Percentiles rank a stretch among this genome's conserved stretches.
Evolutionary conservation across 768 basidiomycete species (phyloP).

Genomic region (Tricholoma matsutake): DNA sequence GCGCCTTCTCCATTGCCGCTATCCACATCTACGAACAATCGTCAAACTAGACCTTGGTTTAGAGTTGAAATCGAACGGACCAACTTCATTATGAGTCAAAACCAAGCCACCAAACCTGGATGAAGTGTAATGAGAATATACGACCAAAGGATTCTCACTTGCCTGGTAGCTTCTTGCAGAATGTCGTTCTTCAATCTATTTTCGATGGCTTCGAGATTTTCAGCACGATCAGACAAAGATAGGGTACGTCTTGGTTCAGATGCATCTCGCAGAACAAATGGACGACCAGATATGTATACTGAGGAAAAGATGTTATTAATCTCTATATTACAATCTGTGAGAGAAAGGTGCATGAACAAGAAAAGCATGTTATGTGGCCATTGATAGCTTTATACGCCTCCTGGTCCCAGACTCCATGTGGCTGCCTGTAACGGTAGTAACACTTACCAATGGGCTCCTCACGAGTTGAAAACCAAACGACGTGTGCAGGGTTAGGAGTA

Average conservation of each 20-base stretch:
- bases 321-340: constrained; percentile 1
- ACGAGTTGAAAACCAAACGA: constrained; percentile 95
- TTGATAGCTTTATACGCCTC: background rate
- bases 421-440: background rate
- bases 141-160: constrained; percentile 3
- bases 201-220: constrained; percentile 94
- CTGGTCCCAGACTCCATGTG: background rate
- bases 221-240: constrained; percentile 84
- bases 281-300: constrained; percentile 88
- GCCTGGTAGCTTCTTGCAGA: constrained; percentile 77
- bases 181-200: constrained; percentile 87
- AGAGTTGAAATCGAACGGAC: constrained; percentile 34
- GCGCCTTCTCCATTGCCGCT: constrained; percentile 63
- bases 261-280: constrained; percentile 89
- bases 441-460: constrained; percentile 89
- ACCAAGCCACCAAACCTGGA: constrained; percentile 83
- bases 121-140: background rate
- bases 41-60: background rate
- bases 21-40: constrained; percentile 38
- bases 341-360: background rate
- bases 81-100: constrained; percentile 91
- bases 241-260: constrained; percentile 78
- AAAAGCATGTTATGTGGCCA: background rate
- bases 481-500: constrained; percentile 60
- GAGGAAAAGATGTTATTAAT: constrained; percentile 15